Conservation (phyloP, 2,329 filamentous ascomycete species). For the Dothideomycetes sp. region DNA sequence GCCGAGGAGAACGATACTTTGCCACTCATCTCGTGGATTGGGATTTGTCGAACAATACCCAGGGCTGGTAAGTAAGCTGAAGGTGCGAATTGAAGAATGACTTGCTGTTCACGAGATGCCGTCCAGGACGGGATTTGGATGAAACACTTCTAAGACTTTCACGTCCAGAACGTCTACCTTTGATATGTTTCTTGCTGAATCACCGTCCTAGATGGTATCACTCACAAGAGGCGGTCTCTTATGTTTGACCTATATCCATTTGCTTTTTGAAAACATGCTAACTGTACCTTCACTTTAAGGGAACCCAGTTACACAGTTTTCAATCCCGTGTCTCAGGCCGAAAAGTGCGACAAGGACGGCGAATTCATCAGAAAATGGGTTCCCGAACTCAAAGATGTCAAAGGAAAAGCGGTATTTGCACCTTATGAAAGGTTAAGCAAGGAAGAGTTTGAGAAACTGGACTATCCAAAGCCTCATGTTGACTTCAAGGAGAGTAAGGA, state of each 20-base stretch:
- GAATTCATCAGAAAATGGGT: slow-evolving; percentile 32
- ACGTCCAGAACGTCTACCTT: too few species aligned
- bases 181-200: too few species aligned
- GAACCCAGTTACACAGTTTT: slow-evolving; percentile 44
- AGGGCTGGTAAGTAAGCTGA: too few species aligned
- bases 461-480: slow-evolving; percentile 38
- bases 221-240: too few species aligned
- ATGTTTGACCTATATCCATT: too few species aligned
- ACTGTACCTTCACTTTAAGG: too few species aligned
- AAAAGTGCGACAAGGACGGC: slow-evolving; percentile 30
- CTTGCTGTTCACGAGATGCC: too few species aligned
- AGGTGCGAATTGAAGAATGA: too few species aligned
- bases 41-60: slow-evolving; percentile 43
- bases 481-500: slow-evolving; percentile 36
- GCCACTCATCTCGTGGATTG: slow-evolving; percentile 41
- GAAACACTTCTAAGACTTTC: too few species aligned
- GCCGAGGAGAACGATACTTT: slow-evolving; percentile 42
- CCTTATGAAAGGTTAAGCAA: slow-evolving; percentile 36
- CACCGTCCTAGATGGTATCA: too few species aligned
- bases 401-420: slow-evolving; percentile 42
- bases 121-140: too few species aligned
- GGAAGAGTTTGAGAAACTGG: slow-evolving; percentile 41
- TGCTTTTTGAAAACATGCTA: too few species aligned
- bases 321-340: slow-evolving; percentile 33
- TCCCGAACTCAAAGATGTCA: slow-evolving; percentile 29